A percentile compares a stretch with the other conserved stretches of the same genome.
Evolutionary conservation across 1,284 basidiomycete genomes (phyloP).

Genomic region (Heliocybe sulcata): DNA sequence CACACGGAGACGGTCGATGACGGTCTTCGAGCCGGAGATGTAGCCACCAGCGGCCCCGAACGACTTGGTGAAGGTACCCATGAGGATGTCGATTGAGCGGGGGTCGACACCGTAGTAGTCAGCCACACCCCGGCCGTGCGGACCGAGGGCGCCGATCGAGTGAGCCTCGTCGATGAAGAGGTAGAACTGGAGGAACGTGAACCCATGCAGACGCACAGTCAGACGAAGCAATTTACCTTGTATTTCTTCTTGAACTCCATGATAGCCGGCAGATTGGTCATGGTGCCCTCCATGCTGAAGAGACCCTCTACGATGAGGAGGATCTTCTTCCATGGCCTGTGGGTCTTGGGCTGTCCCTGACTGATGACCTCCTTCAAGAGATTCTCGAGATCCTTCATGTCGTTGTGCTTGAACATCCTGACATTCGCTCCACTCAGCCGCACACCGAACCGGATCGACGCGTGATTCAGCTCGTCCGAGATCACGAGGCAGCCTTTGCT

Average conservation of each 20-base stretch:
- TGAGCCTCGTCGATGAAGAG: conserved; percentile 97
- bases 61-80: conserved; percentile 99
- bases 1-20: conserved; percentile 80
- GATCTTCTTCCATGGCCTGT: conserved; percentile 99
- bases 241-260: conserved; percentile 91
- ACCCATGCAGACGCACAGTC: not conserved
- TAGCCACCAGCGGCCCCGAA: conserved; percentile 98
- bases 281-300: conserved; percentile 97
- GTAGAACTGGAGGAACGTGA: conserved; percentile 65
- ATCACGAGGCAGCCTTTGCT: conserved; percentile 92
- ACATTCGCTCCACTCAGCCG: conserved; percentile 87
- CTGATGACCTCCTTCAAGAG: conserved; percentile 89
- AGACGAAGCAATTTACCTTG: conserved; percentile 57
- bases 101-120: conserved; percentile 94
- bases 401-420: conserved; percentile 96
- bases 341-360: conserved; percentile 96
- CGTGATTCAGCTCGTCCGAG: conserved; percentile 96
- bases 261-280: conserved; percentile 81
- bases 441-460: conserved; percentile 91
- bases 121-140: conserved; percentile 88
- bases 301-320: conserved; percentile 92
- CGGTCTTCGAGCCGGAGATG: conserved; percentile 75
- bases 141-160: conserved; percentile 93
- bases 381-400: conserved; percentile 80
- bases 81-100: conserved; percentile 82